Evolutionary conservation across 352 stramenopile genomes (phyloP).

Genomic region (Globisporangium alternatum): DNA sequence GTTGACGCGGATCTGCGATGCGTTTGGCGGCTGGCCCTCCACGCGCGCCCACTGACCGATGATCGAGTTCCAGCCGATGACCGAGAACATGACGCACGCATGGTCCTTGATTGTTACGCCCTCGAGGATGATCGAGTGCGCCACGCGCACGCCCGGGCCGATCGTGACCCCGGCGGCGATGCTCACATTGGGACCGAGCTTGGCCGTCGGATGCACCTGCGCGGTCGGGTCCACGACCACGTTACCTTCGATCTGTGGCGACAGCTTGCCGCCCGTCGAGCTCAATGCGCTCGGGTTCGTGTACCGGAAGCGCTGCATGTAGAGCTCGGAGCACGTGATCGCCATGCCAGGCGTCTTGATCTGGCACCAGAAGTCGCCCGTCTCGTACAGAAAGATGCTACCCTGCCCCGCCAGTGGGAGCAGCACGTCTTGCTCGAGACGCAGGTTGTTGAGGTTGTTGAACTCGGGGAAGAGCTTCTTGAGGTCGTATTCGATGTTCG

Average conservation of each 20-base stretch:
- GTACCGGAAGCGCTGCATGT: slow-evolving; percentile 90
- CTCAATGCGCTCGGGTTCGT: slow-evolving; percentile 84
- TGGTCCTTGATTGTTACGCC: slow-evolving; percentile 88
- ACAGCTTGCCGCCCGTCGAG: slow-evolving; percentile 75
- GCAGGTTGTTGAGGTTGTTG: slow-evolving; percentile 81
- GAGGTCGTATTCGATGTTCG: slow-evolving; percentile 70
- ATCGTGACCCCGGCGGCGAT: slow-evolving; percentile 85
- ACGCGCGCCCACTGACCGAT: slow-evolving; percentile 84
- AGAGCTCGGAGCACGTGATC: slow-evolving; percentile 88
- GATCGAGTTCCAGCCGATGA: slow-evolving; percentile 90
- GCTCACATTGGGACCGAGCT: slow-evolving; percentile 84
- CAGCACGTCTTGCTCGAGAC: slow-evolving; percentile 83
- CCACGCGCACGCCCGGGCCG: slow-evolving; percentile 71
- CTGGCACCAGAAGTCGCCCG: slow-evolving; percentile 88
- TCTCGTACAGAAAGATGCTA: slow-evolving; percentile 74
- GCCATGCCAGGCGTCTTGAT: slow-evolving; percentile 90
- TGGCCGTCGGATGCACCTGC: slow-evolving; percentile 81
- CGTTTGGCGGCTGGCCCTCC: slow-evolving; percentile 81
- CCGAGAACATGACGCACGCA: slow-evolving; percentile 81
- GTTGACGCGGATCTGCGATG: slow-evolving; percentile 63
- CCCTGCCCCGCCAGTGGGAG: slow-evolving; percentile 77
- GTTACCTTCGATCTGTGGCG: slow-evolving; percentile 85
- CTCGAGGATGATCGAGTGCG: slow-evolving; percentile 87
- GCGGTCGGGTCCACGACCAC: slow-evolving; percentile 79
- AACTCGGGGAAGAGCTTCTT: slow-evolving; percentile 89